Conservation (phyloP, 139 green algal species). For the Asterochloris sp. region DNA sequence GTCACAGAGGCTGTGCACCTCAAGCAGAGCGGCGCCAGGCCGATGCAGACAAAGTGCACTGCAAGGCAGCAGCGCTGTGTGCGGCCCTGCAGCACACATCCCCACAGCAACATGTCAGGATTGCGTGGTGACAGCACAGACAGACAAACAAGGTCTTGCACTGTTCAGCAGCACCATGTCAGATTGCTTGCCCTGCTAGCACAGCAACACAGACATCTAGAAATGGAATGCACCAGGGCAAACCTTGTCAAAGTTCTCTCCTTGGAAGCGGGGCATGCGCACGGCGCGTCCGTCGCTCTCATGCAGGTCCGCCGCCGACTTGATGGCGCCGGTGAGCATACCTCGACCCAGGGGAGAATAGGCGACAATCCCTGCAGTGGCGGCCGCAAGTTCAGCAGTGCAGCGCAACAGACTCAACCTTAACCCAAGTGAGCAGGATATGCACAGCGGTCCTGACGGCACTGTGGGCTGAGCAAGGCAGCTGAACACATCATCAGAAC, state of each 20-base stretch:
- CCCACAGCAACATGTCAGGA: neutral
- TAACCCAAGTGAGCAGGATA: too few species aligned
- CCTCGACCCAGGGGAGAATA: conserved; percentile 44
- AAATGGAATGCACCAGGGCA: neutral
- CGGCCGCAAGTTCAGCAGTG: too few species aligned
- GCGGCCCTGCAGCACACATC: neutral
- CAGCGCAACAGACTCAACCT: too few species aligned
- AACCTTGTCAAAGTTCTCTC: conserved; percentile 5
- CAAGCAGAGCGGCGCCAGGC: too few species aligned
- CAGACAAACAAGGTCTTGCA: neutral
- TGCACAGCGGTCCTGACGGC: conserved; percentile 17
- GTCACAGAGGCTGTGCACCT: too few species aligned
- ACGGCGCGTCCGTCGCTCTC: neutral
- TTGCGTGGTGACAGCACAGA: neutral
- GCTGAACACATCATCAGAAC: too few species aligned
- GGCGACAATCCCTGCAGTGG: neutral
- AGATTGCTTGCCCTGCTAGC: neutral
- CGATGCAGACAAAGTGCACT: too few species aligned
- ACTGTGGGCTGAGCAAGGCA: too few species aligned
- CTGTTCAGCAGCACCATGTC: neutral
- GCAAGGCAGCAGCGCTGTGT: too few species aligned
- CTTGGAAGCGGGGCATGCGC: neutral
- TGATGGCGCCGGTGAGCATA: conserved; percentile 39
- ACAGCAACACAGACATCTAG: neutral
- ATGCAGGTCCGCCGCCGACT: conserved; percentile 13